phyloP scores from a whole-genome alignment of 306 rosid genomes.

The Urtica urens region DNA sequence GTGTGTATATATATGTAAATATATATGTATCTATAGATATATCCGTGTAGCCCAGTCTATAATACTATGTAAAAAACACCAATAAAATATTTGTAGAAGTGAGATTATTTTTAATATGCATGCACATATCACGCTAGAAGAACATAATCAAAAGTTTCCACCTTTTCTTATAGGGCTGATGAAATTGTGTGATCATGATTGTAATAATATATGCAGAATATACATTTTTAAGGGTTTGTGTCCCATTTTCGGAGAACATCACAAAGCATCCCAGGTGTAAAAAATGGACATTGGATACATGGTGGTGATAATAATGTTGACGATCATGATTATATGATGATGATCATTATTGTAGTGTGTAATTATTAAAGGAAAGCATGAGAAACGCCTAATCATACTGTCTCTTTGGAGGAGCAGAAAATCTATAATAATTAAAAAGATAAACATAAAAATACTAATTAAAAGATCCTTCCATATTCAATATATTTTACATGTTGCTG shows the following conservation, averaged over 20 bases:
- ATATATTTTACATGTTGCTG: conserved; percentile 30
- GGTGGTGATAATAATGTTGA: conserved; percentile 29
- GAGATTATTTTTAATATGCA: too few relatives aligned
- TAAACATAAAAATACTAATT: too few relatives aligned
- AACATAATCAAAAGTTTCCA: background rate
- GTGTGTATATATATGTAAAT: too few relatives aligned
- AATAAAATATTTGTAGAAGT: too few relatives aligned
- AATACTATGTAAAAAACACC: too few relatives aligned
- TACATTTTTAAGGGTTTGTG: conserved; percentile 36
- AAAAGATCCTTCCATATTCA: conserved; percentile 45
- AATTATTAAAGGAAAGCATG: conserved; percentile 28
- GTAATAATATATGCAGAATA: background rate
- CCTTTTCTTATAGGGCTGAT: background rate
- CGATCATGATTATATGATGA: conserved; percentile 20
- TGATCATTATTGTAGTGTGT: conserved; percentile 16
- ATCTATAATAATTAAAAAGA: conserved; percentile 34
- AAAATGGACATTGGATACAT: conserved; percentile 31
- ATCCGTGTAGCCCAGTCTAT: too few relatives aligned
- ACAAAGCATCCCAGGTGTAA: conserved; percentile 43
- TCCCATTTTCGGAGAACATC: conserved; percentile 35
- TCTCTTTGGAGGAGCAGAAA: conserved; percentile 16
- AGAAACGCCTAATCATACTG: conserved; percentile 44
- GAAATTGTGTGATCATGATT: conserved; percentile 7
- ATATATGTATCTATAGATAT: background rate
- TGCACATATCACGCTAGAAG: conserved; percentile 7